Base-by-base conservation (phyloP, 495 filamentous ascomycete species). In the Aspergillus kassunensis region DNA sequence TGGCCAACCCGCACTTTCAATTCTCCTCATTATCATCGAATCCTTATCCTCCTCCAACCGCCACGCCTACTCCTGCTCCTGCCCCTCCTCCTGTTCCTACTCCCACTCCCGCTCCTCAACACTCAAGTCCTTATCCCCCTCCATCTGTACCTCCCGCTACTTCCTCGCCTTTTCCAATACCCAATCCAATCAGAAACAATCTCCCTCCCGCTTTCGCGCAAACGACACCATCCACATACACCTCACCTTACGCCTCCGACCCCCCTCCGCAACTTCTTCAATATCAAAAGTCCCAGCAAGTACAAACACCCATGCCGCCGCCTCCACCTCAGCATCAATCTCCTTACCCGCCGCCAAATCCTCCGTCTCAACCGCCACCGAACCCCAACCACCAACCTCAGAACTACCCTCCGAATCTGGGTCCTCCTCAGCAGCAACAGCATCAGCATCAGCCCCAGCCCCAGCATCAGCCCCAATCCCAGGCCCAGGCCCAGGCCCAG, bases 1-100 rank as follows among this genome's bases (percentile, higher is more conserved):
- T 71, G 59, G 62, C 68, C 37, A 71, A 64, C 29, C 67, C 73
- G 40, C 69, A 72, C 36, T 77, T 74, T 58, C 73, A 76, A 52
- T 76, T 74, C 57, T 67, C 73, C 27, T 58, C 70, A 3, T 68
- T 72, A 45, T 64, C 70, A 16, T 47, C 66, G 15, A 63, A 65
- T 55, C 63, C 64, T 20, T 75, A 63, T 44, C 41, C 61, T 29
- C 50, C 57, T 6, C 30, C 64, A 24, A 51, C 57, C 20, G 57
- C 62, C 2, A 25, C 56, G 15, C 47, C 66, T 8, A 55, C 59
- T 21, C 58, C 63, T 29, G 18, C 61, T 44, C 47, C 65, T 30
- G 42, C 58, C 19, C 58, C 63, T 29, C 15, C 61, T 44, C 47
- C 65, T 30, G 42, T 57, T 6, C 57, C 62, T 25, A n/a, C 60